Conservation (phyloP, 1,139 yeast genomes). For the Yamadazyma triangularis region DNA sequence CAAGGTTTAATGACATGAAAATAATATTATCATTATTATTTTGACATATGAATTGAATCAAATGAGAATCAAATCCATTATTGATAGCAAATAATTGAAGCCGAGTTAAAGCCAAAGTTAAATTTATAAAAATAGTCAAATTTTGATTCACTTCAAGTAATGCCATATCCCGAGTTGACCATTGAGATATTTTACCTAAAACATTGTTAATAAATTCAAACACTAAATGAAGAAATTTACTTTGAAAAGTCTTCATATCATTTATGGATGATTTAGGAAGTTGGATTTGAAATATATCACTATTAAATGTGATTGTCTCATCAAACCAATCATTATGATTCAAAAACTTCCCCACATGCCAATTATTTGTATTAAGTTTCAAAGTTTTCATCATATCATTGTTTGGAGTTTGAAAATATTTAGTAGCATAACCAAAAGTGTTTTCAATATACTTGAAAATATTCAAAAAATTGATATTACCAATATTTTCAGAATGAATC, state of each 20-base stretch:
- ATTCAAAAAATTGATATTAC: constrained; percentile 21
- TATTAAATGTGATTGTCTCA: constrained; percentile 12
- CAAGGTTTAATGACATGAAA: background rate
- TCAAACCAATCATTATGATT: constrained; percentile 31
- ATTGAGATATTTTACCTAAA: background rate
- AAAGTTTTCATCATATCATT: constrained; percentile 19
- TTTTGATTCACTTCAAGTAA: constrained; percentile 1
- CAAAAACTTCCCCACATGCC: constrained; percentile 25
- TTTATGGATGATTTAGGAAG: constrained; percentile 7
- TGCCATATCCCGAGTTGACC: background rate
- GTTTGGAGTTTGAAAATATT: constrained; percentile 18
- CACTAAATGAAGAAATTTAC: constrained; percentile 4
- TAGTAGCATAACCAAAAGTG: constrained; percentile 24
- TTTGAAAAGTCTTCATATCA: constrained; percentile 8
- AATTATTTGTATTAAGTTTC: constrained; percentile 16
- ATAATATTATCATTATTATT: background rate
- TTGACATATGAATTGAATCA: background rate
- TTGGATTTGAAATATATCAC: constrained; percentile 6
- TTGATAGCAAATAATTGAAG: background rate
- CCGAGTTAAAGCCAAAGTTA: background rate
- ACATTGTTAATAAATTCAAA: too few relatives aligned
- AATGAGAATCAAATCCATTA: background rate
- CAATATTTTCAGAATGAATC: constrained; percentile 3
- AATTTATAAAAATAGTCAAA: background rate
- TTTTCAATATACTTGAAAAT: constrained; percentile 32